Evolutionary conservation across 1,284 basidiomycete genomes (phyloP), one percentile per base, ranked within the genome.

Genomic region (Pyrrhoderma noxium): DNA sequence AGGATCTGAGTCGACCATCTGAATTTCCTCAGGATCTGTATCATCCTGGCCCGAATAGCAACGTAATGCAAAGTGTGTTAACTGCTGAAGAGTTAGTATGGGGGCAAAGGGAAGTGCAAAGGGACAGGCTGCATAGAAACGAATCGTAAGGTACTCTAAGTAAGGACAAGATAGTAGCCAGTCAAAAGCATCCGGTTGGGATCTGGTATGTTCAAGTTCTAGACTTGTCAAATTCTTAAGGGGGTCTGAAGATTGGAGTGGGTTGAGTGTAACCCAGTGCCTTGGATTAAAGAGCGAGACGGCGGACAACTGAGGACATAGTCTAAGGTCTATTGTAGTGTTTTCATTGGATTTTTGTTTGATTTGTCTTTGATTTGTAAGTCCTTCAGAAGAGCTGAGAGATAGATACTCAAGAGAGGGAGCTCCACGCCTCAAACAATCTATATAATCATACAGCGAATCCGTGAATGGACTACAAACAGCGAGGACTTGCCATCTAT

Each of bases 81-180:
- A 35, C 23, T 18, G 44, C 4, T 8, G 3, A 16, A 51, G 43
- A 4, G 37, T 27, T 8, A 51, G 16, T 18, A 37, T 31, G 1
- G 21, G 19, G 1, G 43, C 50, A 19, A 39, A 42, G 8, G 44
- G 44, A 3, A 45, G 44, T 35, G 35, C 35, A 23, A 46, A 46
- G 2, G 35, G 35, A 11, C 43, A 25, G 13, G 50, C 50, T 16
- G 35, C 21, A 36, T 23, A 14, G 42, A 51, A 46, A 14, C 40
- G 34, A 23, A 46, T 45, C 3, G 35, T 45, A 31, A 46, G 14
- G 7, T n/a, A 25, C 16, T 38, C 50, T 22, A 51, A 44, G 36
- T 38, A 25, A 14, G 43, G 36, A 23, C 43, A 38, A n/a, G 25
- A 39, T 22, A 45, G 43, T 11, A 51, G 36, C 50, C 50, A 51